Evolutionary conservation across 108 stramenopile species (phyloP), one percentile per base, ranked within the genome.

Genomic region (Poteriospumella lacustris): DNA sequence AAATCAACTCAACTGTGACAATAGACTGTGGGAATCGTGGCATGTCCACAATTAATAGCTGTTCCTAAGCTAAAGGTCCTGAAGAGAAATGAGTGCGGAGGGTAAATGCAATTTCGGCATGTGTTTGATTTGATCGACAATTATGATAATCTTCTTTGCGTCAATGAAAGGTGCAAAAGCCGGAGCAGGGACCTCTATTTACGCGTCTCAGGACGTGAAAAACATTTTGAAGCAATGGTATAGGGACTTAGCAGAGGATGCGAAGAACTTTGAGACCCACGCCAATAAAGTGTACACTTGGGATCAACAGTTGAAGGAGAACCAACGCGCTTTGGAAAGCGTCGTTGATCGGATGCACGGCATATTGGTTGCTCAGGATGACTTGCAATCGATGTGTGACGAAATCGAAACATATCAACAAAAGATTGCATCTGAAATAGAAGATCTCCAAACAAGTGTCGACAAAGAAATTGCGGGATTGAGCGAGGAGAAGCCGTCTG

Each of bases 221-320:
- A 12, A 5, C 5, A 64, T 64, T 64, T 34, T 64, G 9, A 26
- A 64, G 36, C 60, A 64, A 64, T 64, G 60, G 60, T 64, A 64
- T 64, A 3, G 31, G 36, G 60, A 64, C 28, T 24, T 64, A 12
- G 60, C 60, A 5, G 12, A 64, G 36, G 60, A 64, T 64, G 60
- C 60, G 36, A 64, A 34, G 29, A 34, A 64, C 9, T 64, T 64
- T 64, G 60, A 64, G 31, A 64, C 9, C 9, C 60, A 64, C 28
- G 15, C 60, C 9, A 5, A 64, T 31, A 3, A 34, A 12, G 60
- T 64, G 31, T 12, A 19, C 9, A 33, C 31, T 31, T 64, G 60
- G 60, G 60, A 64, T 64, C 60, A 24, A 3, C 60, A 64, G 31
- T 33, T 64, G 31, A 19, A 34, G 36, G 60, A 64, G 24, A 64